Evolutionary conservation across 1,284 basidiomycete species (phyloP).

Genomic region (Papiliotrema nemorosa): DNA sequence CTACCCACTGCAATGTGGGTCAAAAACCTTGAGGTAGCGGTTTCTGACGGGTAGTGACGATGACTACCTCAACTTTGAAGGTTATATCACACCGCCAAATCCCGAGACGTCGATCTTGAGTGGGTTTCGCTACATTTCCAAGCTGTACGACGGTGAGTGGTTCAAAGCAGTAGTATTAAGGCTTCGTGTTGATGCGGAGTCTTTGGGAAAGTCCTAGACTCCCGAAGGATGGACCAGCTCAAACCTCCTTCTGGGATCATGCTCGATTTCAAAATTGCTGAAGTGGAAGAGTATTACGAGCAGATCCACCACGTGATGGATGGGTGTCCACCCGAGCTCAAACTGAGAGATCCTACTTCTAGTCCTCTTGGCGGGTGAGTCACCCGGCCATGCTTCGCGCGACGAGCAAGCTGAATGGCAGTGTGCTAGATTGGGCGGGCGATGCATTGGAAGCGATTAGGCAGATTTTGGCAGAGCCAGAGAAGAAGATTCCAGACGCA

Average conservation of each 20-base stretch:
- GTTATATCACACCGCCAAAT: neutral
- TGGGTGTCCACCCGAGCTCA: neutral
- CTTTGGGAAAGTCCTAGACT: conserved; percentile 1
- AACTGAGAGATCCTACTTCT: neutral
- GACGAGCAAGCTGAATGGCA: neutral
- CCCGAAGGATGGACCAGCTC: neutral
- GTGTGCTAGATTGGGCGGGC: neutral
- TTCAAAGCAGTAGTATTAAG: neutral
- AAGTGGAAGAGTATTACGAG: neutral
- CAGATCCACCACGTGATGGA: neutral
- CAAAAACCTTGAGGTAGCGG: neutral
- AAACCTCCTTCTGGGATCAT: neutral
- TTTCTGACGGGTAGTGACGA: neutral
- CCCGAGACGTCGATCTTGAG: neutral
- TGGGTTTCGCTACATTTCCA: conserved; percentile 4
- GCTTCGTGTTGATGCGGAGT: neutral
- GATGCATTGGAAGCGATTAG: neutral
- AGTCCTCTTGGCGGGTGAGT: neutral
- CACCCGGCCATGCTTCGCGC: neutral
- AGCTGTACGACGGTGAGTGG: neutral
- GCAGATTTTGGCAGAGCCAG: neutral
- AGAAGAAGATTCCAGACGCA: neutral
- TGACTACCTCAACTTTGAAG: neutral
- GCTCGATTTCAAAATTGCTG: neutral
- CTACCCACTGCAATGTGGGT: conserved; percentile 1